Evolutionary conservation across 2,329 filamentous ascomycete species (phyloP).

Genomic region (Colletotrichum navitas): DNA sequence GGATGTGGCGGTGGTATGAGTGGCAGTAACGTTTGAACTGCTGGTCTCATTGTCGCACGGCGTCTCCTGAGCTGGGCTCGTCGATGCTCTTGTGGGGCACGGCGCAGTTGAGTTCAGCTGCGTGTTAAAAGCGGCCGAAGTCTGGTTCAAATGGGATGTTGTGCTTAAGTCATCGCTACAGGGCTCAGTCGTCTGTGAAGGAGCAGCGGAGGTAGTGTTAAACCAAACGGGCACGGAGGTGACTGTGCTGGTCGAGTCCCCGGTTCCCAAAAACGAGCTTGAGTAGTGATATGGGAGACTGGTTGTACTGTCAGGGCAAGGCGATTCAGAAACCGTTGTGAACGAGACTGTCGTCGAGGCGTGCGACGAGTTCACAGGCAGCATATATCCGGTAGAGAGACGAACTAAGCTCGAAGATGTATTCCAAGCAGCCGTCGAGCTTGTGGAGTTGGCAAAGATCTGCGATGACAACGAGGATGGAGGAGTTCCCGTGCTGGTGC

Average conservation of each 20-base stretch:
- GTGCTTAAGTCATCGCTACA: slow-evolving; percentile 30
- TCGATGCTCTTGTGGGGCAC: neutral
- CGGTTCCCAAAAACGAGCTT: neutral
- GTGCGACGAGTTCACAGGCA: slow-evolving; percentile 3
- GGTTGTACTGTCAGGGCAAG: slow-evolving; percentile 4
- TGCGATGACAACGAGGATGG: slow-evolving; percentile 1
- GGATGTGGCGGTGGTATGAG: neutral
- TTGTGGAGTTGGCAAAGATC: slow-evolving; percentile 8
- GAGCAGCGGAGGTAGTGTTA: slow-evolving; percentile 10
- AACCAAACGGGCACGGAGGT: slow-evolving; percentile 8
- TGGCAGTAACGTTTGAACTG: neutral
- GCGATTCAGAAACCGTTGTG: slow-evolving; percentile 2
- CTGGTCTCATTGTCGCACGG: neutral
- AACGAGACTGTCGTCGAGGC: neutral
- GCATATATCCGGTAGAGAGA: slow-evolving; percentile 10
- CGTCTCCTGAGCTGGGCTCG: neutral
- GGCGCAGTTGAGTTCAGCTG: slow-evolving; percentile 11
- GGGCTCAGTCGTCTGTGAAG: slow-evolving; percentile 16
- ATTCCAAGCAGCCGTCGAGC: slow-evolving; percentile 8
- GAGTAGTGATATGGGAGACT: neutral
- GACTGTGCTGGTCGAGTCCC: neutral
- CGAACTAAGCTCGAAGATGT: neutral
- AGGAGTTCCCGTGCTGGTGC: neutral
- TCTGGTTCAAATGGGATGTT: neutral
- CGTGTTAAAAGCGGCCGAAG: neutral